A percentile compares a stretch with the other conserved stretches of the same genome.
These are phyloP conservation scores for Phanerochaete sordida DNA, from an alignment of 768 basidiomycete species.

Conservation along the genomic window DNA sequence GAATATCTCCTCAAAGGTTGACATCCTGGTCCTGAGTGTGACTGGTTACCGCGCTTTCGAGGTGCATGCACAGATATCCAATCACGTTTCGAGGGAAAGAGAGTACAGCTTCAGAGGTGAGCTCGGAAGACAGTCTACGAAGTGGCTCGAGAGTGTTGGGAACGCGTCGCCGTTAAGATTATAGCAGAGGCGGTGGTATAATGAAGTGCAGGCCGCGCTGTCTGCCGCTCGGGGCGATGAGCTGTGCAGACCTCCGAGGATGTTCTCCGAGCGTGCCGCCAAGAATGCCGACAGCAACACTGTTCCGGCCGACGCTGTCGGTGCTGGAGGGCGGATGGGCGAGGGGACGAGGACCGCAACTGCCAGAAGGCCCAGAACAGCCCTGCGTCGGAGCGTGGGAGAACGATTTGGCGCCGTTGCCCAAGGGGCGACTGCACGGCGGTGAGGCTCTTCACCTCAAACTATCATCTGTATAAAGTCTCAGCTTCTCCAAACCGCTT, in stretches of 20 bases:
- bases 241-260: background rate
- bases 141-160: no score
- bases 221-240: background rate
- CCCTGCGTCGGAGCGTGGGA: background rate
- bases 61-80: no score
- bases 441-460: background rate
- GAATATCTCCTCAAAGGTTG: conserved; percentile 63
- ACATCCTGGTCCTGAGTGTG: background rate
- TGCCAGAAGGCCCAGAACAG: no score
- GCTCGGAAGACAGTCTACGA: no score
- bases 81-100: no score
- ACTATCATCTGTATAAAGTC: background rate
- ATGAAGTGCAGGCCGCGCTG: background rate
- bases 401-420: background rate
- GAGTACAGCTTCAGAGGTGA: no score
- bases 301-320: background rate
- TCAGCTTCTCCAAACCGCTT: background rate
- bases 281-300: no score
- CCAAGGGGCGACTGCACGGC: background rate
- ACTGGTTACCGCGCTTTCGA: no score
- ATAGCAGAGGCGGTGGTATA: background rate
- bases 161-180: no score
- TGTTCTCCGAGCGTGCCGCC: background rate
- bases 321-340: background rate
- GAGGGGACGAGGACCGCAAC: no score